These are phyloP conservation scores for Fusarium begoniae DNA, from an alignment of 2,329 filamentous ascomycete species.

Conservation along the genomic window DNA sequence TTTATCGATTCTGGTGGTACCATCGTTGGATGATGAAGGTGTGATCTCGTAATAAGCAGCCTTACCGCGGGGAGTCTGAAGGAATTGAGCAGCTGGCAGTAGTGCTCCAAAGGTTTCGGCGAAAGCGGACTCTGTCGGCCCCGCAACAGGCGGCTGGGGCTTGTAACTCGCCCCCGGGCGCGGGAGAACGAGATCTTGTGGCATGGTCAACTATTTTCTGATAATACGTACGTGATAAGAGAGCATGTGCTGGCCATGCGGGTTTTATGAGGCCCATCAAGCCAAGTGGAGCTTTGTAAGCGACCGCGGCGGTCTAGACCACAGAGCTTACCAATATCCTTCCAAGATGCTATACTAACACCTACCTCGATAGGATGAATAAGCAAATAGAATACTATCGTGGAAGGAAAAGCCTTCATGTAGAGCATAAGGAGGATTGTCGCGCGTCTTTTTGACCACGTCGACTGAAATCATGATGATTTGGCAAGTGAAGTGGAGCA, in stretches of 20 bases:
- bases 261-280: neutral
- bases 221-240: neutral
- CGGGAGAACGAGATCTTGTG: neutral
- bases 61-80: conserved; percentile 46
- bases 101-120: conserved; percentile 49
- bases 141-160: conserved; percentile 40
- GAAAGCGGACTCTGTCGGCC: conserved; percentile 50
- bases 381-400: no score
- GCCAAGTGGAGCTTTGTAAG: neutral
- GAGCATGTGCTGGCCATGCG: neutral
- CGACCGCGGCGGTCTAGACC: neutral
- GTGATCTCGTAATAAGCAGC: conserved; percentile 53
- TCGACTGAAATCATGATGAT: neutral
- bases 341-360: neutral
- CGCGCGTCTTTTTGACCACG: neutral
- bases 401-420: neutral
- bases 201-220: neutral
- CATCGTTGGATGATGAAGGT: conserved; percentile 1
- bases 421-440: neutral
- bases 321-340: neutral
- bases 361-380: fast-evolving
- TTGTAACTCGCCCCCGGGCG: neutral
- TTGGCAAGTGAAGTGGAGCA: neutral
- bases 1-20: conserved; percentile 14
- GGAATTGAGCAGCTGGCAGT: conserved; percentile 50